A percentile compares a stretch with the other conserved stretches of the same genome.
phyloP scores from a whole-genome alignment of 352 stramenopile species.

The Globisporangium heterothallicum region DNA sequence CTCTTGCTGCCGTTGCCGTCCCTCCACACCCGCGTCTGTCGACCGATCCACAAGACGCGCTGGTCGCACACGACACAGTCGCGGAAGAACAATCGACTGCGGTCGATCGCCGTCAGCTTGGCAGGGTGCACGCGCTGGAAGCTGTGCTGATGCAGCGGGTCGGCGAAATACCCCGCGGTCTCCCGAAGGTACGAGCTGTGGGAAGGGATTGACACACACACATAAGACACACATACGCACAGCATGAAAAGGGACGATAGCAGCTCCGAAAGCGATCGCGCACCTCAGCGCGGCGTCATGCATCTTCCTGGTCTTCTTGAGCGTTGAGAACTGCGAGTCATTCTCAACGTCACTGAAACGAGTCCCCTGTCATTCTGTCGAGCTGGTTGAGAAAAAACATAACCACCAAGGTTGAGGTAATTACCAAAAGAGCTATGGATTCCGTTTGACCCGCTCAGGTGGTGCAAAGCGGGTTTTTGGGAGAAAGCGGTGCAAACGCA shows the following conservation, averaged over 20 bases:
- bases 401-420: no score
- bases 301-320: background rate
- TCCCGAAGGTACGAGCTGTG: conserved; percentile 40
- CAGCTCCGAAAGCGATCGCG: background rate
- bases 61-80: conserved; percentile 51
- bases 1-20: background rate
- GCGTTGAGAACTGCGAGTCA: no score
- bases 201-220: background rate
- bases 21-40: conserved; percentile 3
- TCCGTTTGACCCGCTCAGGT: no score
- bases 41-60: conserved; percentile 33
- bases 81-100: conserved; percentile 56
- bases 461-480: no score
- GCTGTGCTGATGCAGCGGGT: conserved; percentile 57
- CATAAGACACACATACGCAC: background rate
- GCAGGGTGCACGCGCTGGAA: conserved; percentile 30
- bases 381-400: no score
- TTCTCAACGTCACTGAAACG: no score
- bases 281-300: conserved; percentile 37
- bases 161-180: conserved; percentile 27
- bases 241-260: background rate
- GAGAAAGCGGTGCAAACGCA: no score
- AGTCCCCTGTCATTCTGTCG: no score
- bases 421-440: no score
- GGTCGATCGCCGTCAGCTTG: conserved; percentile 38